phyloP scores from a whole-genome alignment of 2,329 filamentous ascomycete species.

The Arthrobotrys sphaeroides region DNA sequence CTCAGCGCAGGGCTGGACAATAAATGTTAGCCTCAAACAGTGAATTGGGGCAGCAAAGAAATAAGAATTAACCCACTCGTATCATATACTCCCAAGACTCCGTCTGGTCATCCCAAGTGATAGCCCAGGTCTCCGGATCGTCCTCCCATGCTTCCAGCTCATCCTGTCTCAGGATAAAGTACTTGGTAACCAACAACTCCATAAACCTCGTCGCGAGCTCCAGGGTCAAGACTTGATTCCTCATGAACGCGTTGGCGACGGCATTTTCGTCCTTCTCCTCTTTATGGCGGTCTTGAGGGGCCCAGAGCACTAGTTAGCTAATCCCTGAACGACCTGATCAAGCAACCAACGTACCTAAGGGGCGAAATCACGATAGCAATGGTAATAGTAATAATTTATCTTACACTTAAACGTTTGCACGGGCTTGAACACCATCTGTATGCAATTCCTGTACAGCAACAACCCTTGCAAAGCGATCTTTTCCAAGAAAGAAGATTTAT shows the following conservation, averaged over 20 bases:
- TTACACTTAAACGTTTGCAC: slow-evolving; percentile 81
- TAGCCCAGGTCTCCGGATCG: slow-evolving; percentile 95
- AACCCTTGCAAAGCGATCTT: slow-evolving; percentile 84
- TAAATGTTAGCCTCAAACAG: background rate
- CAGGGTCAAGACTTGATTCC: slow-evolving; percentile 76
- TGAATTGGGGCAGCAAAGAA: background rate
- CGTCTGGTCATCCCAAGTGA: slow-evolving; percentile 82
- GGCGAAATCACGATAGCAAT: slow-evolving; percentile 67
- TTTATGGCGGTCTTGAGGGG: slow-evolving; percentile 56
- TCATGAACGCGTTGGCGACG: slow-evolving; percentile 73
- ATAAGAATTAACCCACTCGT: slow-evolving; percentile 62
- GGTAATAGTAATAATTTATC: slow-evolving; percentile 66
- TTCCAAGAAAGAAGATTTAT: slow-evolving; percentile 71
- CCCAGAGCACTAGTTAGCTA: slow-evolving; percentile 26
- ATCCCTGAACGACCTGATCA: slow-evolving; percentile 1
- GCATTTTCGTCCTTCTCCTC: slow-evolving; percentile 72
- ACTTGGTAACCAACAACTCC: slow-evolving; percentile 82
- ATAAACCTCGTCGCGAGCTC: slow-evolving; percentile 82
- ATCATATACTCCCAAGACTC: slow-evolving; percentile 93
- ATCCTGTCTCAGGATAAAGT: slow-evolving; percentile 84
- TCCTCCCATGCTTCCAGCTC: slow-evolving; percentile 94
- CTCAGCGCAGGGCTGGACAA: slow-evolving; percentile 77
- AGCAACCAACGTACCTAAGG: background rate
- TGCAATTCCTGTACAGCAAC: slow-evolving; percentile 80
- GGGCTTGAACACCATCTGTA: slow-evolving; percentile 85